phyloP scores from a whole-genome alignment of 352 stramenopile species.

The Globisporangium spiculum region DNA sequence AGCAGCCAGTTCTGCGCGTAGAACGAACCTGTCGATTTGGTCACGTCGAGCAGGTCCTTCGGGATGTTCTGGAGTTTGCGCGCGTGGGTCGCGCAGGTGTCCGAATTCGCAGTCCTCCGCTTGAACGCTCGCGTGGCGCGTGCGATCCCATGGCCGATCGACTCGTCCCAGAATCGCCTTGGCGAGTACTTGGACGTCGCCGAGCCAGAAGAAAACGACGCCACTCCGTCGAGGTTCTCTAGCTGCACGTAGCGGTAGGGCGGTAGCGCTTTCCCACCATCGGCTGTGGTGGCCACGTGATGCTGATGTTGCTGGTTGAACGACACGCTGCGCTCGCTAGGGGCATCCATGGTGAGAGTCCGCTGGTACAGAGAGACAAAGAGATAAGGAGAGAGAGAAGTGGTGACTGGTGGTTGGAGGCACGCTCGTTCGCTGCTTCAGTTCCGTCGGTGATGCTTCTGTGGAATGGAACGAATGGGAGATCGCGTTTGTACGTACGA shows the following conservation, averaged over 20 bases:
- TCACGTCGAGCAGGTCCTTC: slow-evolving; percentile 24
- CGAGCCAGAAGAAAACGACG: background rate
- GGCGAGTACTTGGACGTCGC: slow-evolving; percentile 5
- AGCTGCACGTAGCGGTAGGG: slow-evolving; percentile 11
- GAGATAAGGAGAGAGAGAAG: background rate
- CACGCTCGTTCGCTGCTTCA: background rate
- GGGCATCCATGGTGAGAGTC: background rate
- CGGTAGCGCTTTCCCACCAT: background rate
- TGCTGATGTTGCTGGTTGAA: background rate
- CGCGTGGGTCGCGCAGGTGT: slow-evolving; percentile 5
- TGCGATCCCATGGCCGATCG: slow-evolving; percentile 16
- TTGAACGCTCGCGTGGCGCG: background rate
- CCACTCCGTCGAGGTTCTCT: background rate
- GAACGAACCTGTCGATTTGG: slow-evolving; percentile 34
- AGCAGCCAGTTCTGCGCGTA: slow-evolving; percentile 53
- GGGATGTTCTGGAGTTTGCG: slow-evolving; percentile 11
- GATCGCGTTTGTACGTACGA: background rate
- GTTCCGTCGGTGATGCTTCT: background rate
- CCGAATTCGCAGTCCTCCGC: background rate
- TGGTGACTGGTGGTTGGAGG: background rate
- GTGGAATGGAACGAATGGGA: background rate
- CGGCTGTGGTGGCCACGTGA: background rate
- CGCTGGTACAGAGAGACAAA: background rate
- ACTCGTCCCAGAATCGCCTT: slow-evolving; percentile 9
- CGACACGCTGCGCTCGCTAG: background rate